Evolutionary conservation across 2,329 filamentous ascomycete species (phyloP).

Genomic region (Metarhizium guizhouense): DNA sequence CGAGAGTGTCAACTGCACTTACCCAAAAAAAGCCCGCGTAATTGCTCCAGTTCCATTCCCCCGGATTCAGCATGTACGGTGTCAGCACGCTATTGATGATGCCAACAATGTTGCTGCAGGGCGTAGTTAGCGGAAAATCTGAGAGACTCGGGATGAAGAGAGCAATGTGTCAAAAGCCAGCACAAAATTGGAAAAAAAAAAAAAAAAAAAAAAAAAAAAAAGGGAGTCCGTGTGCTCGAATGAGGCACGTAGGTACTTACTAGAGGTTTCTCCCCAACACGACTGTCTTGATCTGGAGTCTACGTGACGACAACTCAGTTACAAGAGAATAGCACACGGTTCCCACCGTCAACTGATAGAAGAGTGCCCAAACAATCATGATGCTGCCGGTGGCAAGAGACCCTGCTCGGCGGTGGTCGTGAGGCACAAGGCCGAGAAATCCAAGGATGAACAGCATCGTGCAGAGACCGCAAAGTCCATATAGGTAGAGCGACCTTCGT

Average conservation of each 20-base stretch:
- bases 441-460: constrained; percentile 74
- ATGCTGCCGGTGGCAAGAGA: constrained; percentile 75
- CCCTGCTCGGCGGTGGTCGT: constrained; percentile 45
- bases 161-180: neutral
- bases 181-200: neutral
- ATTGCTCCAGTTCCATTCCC: constrained; percentile 80
- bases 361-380: constrained; percentile 74
- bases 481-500: constrained; percentile 66
- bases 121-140: neutral
- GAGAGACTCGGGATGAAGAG: neutral
- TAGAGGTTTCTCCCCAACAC: constrained; percentile 75
- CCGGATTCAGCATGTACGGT: constrained; percentile 87
- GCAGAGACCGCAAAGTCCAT: constrained; percentile 64
- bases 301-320: constrained; percentile 70
- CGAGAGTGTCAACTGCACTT: constrained; percentile 12
- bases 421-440: constrained; percentile 68
- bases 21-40: constrained; percentile 83
- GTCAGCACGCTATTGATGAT: constrained; percentile 77
- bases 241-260: constrained; percentile 27
- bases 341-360: constrained; percentile 81
- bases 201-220: neutral
- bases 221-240: neutral
- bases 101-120: constrained; percentile 59
- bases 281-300: constrained; percentile 85
- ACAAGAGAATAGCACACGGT: constrained; percentile 88